Evolutionary conservation across 305 asterid genomes (phyloP).

Genomic region (Fraxinus sp.): DNA sequence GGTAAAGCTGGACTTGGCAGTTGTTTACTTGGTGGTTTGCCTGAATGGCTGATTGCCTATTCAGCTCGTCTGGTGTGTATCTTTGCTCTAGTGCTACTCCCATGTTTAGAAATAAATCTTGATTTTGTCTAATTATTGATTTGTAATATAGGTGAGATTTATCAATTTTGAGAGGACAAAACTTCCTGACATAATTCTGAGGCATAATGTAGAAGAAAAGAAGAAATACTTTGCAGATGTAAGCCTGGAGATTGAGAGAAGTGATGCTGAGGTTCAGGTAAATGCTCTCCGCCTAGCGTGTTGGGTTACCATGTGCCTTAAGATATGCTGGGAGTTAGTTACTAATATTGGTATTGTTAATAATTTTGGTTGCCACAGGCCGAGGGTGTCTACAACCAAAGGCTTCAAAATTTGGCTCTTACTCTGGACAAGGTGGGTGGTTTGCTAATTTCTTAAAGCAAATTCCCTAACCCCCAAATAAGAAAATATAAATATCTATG

Average conservation of each 20-base stretch:
- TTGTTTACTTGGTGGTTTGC: slow-evolving; percentile 95
- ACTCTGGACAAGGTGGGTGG: slow-evolving; percentile 89
- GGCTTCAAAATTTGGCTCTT: slow-evolving; percentile 98
- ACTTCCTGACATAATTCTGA: slow-evolving; percentile 82
- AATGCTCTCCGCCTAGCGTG: neutral
- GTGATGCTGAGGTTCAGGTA: slow-evolving; percentile 99
- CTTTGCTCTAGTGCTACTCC: slow-evolving; percentile 11
- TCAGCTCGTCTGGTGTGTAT: slow-evolving; percentile 76
- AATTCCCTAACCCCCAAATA: neutral
- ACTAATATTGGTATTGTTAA: slow-evolving; percentile 1
- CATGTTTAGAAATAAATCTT: slow-evolving; percentile 11
- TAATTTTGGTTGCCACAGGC: slow-evolving; percentile 56
- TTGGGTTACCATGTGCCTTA: neutral
- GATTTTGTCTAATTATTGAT: slow-evolving; percentile 28
- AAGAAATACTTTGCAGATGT: slow-evolving; percentile 85
- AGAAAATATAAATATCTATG: neutral
- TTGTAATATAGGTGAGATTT: slow-evolving; percentile 77
- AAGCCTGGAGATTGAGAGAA: slow-evolving; percentile 75
- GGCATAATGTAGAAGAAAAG: slow-evolving; percentile 88
- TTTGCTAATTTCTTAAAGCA: slow-evolving; percentile 13
- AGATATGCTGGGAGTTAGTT: neutral
- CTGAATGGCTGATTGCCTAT: slow-evolving; percentile 95
- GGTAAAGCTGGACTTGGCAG: slow-evolving; percentile 97
- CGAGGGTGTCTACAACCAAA: slow-evolving; percentile 93
- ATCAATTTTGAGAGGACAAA: slow-evolving; percentile 92